phyloP scores from a whole-genome alignment of 2,329 filamentous ascomycete species.

The Hirsutella thompsonii region DNA sequence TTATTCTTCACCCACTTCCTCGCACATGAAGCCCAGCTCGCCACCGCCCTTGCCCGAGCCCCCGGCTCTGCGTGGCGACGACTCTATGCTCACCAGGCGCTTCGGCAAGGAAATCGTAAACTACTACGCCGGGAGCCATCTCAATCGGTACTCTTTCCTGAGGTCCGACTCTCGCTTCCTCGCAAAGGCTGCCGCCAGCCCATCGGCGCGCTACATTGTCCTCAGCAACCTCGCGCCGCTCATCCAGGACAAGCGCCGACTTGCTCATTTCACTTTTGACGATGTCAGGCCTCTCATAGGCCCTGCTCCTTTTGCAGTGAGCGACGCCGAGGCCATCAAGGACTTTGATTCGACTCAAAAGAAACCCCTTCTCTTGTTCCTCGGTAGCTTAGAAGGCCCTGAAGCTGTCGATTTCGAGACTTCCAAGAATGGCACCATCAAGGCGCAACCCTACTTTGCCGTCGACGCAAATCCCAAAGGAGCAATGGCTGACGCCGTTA shows the following conservation, averaged over 20 bases:
- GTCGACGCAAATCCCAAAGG: slow-evolving; percentile 72
- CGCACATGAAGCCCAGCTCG: slow-evolving; percentile 16
- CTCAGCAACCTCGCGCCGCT: slow-evolving; percentile 70
- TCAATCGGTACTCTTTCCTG: slow-evolving; percentile 72
- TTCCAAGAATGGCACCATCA: slow-evolving; percentile 51
- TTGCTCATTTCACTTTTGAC: slow-evolving; percentile 55
- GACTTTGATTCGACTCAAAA: slow-evolving; percentile 59
- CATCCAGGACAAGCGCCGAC: slow-evolving; percentile 36
- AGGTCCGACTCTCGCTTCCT: slow-evolving; percentile 61
- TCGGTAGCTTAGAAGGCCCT: slow-evolving; percentile 62
- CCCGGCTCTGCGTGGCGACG: slow-evolving; percentile 30
- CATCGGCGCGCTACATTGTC: slow-evolving; percentile 59
- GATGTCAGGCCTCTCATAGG: slow-evolving; percentile 63
- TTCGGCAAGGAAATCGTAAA: slow-evolving; percentile 73
- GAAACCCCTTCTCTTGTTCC: slow-evolving; percentile 69
- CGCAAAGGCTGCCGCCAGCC: slow-evolving; percentile 50
- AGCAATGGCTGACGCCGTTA: slow-evolving; percentile 46
- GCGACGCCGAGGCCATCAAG: slow-evolving; percentile 61
- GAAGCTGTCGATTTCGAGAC: slow-evolving; percentile 10
- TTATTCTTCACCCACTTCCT: slow-evolving; percentile 1
- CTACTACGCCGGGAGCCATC: slow-evolving; percentile 68
- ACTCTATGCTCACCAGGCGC: slow-evolving; percentile 59
- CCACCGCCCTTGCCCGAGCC: slow-evolving; percentile 27
- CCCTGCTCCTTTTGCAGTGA: slow-evolving; percentile 52
- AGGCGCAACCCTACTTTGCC: slow-evolving; percentile 76